Base-by-base conservation (phyloP, 305 asterid genomes). In the Caryopteris hybrid region DNA sequence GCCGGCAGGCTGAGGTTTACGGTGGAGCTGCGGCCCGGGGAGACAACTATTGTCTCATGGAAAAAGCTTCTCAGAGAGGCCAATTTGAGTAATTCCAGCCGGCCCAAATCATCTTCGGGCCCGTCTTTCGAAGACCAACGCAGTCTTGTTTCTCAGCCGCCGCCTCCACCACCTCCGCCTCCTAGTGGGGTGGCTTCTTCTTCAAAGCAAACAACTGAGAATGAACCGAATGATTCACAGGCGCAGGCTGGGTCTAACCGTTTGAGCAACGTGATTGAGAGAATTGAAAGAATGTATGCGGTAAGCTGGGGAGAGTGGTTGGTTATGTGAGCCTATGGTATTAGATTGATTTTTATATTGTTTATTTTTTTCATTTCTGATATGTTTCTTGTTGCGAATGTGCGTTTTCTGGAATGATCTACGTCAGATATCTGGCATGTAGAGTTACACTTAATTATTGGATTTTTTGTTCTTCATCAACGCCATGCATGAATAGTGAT, bases 21-120 rank as follows among this genome's bases (percentile, higher is more conserved):
- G 61, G 88, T 91, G 54, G 86, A 88, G 70, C 86, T 91, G 50
- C 76, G 78, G 48, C 95, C 97, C 5, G 96, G 88, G 12, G 96
- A 91, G 70, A 88, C 97, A 0, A 91, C 96, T 39, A 88, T 91
- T 16, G 96, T 91, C 18, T 91, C 97, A 17, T 91, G 97, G 97
- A 91, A 83, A 76, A 91, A 91, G 81, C 93, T 91, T 71, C 78
- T 84, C 46, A 91, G 73, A 64, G 97, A 91, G 61, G 84, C 87
- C 63, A 76, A 73, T 79, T 66, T 65, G 59, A 76, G 57, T 36
- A 72, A 57, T 58, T 39, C 74, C n/a, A 80, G 50, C 23, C 64
- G 77, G 61, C 57, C 81, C 25, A 87, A 74, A 55, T 51, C 78
- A 20, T 29, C 20, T 27, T 29, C 68, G 57, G 82, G 82, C 66